Base-by-base conservation (phyloP, 108 stramenopile species). In the Skeletonema marinoi region DNA sequence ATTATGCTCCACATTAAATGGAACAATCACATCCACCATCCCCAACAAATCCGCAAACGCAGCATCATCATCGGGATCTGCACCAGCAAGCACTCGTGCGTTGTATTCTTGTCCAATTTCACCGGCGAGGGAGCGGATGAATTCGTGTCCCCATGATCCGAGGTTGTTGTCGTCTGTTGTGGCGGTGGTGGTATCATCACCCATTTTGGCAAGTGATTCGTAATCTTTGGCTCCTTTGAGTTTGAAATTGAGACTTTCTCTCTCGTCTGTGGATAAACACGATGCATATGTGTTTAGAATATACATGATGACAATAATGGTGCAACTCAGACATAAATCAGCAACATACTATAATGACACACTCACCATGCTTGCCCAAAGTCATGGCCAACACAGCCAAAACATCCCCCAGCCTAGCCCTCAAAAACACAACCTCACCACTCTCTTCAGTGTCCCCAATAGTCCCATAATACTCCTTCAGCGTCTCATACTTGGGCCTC, bases 121-220 rank as follows among this genome's bases (percentile, higher is more conserved):
- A 5, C 98, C 98, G 32, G 98, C 96, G 39, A 99, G 86, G 46
- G 90, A 88, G 0, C 98, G 94, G 35, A 99, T 88, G 85, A 93
- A 99, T 85, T 99, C 99, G 78, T 98, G 98, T 19, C 99, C 99
- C 99, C 99, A 99, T 29, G 87, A 80, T 13, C 97, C 97, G 11
- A 98, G 86, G 77, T 93, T 91, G 77, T 93, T 91, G 75, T 95
- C 86, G 4, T 96, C 94, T 17, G 83, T 71, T 51, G 71, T 46
- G 29, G 88, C 73, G 65, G 87, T 81, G 67, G 54, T 61, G 25
- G 25, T 25, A 25, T 25, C 25, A 36, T 76, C 86, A 33, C 85
- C 86, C 48, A 69, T 61, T 2, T 54, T 68, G 17, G 51, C 70
- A 25, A 92, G 69, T 10, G 84, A 60, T 9, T 88, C 86, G 85